Conservation (phyloP, 352 stramenopile species). For the Pythium guiyangense region DNA sequence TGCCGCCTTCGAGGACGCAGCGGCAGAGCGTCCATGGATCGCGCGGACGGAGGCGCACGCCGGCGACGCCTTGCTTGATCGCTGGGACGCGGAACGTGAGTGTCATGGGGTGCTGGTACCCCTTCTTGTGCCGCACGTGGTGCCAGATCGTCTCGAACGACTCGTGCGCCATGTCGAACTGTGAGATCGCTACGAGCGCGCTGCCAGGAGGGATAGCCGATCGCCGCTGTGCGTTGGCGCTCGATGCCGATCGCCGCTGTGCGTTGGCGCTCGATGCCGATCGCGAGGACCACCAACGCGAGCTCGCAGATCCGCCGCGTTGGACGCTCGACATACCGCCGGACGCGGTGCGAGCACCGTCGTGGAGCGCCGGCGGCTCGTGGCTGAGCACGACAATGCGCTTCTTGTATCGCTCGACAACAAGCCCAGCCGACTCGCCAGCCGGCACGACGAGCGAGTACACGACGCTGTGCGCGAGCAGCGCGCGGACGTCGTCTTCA, state of each 20-base stretch:
- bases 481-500: constrained; percentile 34
- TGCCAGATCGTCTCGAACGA: constrained; percentile 74
- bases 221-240: no score
- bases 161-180: constrained; percentile 62
- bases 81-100: constrained; percentile 49
- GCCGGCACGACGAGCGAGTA: constrained; percentile 38
- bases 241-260: no score
- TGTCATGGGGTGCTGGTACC: constrained; percentile 35
- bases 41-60: constrained; percentile 29
- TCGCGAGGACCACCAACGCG: background rate
- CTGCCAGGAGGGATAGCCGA: constrained; percentile 42
- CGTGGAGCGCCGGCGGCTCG: constrained; percentile 2
- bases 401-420: constrained; percentile 57
- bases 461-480: constrained; percentile 44
- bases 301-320: no score
- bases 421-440: constrained; percentile 23
- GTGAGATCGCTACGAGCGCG: constrained; percentile 44
- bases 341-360: no score
- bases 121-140: constrained; percentile 50
- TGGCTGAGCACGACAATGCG: constrained; percentile 62
- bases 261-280: background rate
- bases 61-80: constrained; percentile 26
- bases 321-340: no score
- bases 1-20: constrained; percentile 32
- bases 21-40: constrained; percentile 32